Evolutionary conservation across 345 rosid genomes (phyloP).

Genomic region (Euphorbia tirucalli): DNA sequence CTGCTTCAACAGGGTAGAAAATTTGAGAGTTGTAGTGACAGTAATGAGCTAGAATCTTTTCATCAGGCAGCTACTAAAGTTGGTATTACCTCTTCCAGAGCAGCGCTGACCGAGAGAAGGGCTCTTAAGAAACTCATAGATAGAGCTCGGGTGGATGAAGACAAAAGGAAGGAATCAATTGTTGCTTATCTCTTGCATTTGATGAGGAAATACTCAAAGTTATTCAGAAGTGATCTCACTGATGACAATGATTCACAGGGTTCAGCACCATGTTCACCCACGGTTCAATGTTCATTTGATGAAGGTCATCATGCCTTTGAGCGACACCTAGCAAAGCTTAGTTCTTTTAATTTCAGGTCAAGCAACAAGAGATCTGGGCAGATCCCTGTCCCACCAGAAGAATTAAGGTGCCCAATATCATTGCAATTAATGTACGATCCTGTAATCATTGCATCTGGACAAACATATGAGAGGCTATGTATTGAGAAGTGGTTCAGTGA

Average conservation of each 20-base stretch:
- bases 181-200: slow-evolving; percentile 91
- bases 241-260: slow-evolving; percentile 94
- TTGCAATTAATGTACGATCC: slow-evolving; percentile 98
- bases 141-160: slow-evolving; percentile 90
- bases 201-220: slow-evolving; percentile 91
- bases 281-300: slow-evolving; percentile 51
- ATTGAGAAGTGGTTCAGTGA: slow-evolving; percentile 97
- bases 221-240: slow-evolving; percentile 71
- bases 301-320: slow-evolving; percentile 62
- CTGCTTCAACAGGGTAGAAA: slow-evolving; percentile 90
- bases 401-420: slow-evolving; percentile 92
- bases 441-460: slow-evolving; percentile 95
- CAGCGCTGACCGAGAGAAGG: slow-evolving; percentile 89
- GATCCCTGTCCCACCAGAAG: slow-evolving; percentile 83
- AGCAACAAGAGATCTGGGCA: slow-evolving; percentile 60
- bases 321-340: slow-evolving; percentile 75
- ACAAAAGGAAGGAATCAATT: slow-evolving; percentile 95
- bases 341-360: slow-evolving; percentile 68
- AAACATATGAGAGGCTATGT: slow-evolving; percentile 90
- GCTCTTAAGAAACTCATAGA: slow-evolving; percentile 91
- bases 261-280: slow-evolving; percentile 89
- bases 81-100: slow-evolving; percentile 81
- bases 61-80: slow-evolving; percentile 77
- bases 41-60: slow-evolving; percentile 77
- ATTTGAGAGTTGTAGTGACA: slow-evolving; percentile 56